Base-by-base conservation (phyloP, 2,329 filamentous ascomycete genomes). In the Neonectria faginata region DNA sequence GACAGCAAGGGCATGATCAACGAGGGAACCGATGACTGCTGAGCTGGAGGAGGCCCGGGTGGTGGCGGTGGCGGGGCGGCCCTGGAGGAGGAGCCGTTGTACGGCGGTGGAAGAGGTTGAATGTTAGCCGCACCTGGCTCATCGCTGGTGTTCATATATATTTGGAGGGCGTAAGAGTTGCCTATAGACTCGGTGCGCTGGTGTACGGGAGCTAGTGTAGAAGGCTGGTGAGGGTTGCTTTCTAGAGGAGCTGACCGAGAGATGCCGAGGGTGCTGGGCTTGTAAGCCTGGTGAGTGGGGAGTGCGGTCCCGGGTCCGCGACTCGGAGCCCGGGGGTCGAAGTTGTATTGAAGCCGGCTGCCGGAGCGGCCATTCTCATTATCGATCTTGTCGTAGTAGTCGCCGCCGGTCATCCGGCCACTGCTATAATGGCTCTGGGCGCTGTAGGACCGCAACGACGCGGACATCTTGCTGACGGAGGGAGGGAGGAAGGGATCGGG, bases 281-380 rank as follows among this genome's bases (percentile, higher is more conserved):
- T 78, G 54, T 86, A 86, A 0, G 84, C 84, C 0, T 80, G 81
- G 63, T 86, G 85, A 0, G 82, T 77, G 0, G 84, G 84, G 45
- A 86, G 75, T 0, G 78, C 77, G 48, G 68, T 78, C 14, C 55
- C 58, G 4, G 72, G 72, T 2, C 68, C 74, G 10, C 70, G 67
- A 10, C 63, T 55, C 5, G 50, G 58, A 0, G 68, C 58, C 20
- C 72, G 72, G 0, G 75, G 75, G 33, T 79, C 73, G 25, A 73
- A 74, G 58, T 72, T 70, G 67, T 79, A 78, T 29, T 72, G 64
- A 0, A 66, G 56, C 2, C 67, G 51, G 9, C 69, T 60, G 9
- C 27, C 22, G 25, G 16, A 48, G 2, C n/a, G 14, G 12, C 67
- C 64, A 12, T 58, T 33, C 1, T 75, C 75, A 20, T 77, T 74